A percentile compares a stretch with the other conserved stretches of the same genome.
Conservation (phyloP, 106 monocot species). For the Gastrodia elata region DNA sequence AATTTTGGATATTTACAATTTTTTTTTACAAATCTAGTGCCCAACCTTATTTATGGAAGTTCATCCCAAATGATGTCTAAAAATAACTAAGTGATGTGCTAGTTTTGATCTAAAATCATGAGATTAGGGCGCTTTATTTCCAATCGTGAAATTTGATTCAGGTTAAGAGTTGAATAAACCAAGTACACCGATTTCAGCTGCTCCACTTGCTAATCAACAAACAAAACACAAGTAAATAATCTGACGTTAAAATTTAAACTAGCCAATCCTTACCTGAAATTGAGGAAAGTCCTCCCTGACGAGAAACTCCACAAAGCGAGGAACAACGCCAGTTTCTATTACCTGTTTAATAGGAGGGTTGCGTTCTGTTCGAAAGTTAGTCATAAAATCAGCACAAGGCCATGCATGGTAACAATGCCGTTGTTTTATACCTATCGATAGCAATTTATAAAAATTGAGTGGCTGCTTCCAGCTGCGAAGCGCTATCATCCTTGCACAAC, state of each 20-base stretch:
- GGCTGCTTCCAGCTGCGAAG: slow-evolving; percentile 43
- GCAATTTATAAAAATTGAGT: slow-evolving; percentile 62
- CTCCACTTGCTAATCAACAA: not conserved
- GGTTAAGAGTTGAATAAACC: not conserved
- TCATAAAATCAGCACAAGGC: not conserved
- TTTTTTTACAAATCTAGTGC: too few relatives aligned
- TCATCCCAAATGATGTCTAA: too few relatives aligned
- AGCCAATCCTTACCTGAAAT: slow-evolving; percentile 37
- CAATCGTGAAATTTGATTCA: too few relatives aligned
- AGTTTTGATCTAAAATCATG: too few relatives aligned
- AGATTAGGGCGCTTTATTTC: too few relatives aligned
- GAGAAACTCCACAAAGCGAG: slow-evolving; percentile 61
- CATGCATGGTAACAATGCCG: not conserved
- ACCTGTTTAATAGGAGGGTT: slow-evolving; percentile 74
- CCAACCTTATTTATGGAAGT: too few relatives aligned
- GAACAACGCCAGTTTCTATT: slow-evolving; percentile 57
- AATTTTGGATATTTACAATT: too few relatives aligned
- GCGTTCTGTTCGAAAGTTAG: slow-evolving; percentile 31
- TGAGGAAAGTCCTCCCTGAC: slow-evolving; percentile 66
- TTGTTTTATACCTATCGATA: slow-evolving; percentile 47
- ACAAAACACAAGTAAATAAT: not conserved
- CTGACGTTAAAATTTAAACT: not conserved
- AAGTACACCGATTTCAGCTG: not conserved
- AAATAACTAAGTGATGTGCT: not conserved
- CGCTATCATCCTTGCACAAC: slow-evolving; percentile 38